Base-by-base conservation (phyloP, 768 basidiomycete genomes). In the Clavaria fumosa region DNA sequence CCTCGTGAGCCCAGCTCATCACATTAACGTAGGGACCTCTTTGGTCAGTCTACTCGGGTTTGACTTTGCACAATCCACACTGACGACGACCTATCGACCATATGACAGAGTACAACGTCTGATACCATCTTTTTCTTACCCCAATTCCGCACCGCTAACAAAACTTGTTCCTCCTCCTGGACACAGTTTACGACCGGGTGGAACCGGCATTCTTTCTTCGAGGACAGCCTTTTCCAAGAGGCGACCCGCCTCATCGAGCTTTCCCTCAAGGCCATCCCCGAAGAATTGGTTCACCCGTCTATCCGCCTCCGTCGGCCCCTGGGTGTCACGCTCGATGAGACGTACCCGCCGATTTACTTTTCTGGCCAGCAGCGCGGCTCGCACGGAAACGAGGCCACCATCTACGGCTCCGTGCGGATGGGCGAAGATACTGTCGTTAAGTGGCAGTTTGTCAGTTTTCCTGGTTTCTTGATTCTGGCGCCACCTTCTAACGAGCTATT, bases 171-270 rank as follows among this genome's bases (percentile, higher is more conserved):
- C n/a, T n/a, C n/a, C n/a, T n/a, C n/a, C n/a, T n/a, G n/a, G n/a
- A n/a, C n/a, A n/a, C n/a, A n/a, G n/a, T n/a, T n/a, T n/a, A n/a
- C n/a, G n/a, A n/a, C n/a, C n/a, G n/a, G n/a, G n/a, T n/a, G n/a
- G n/a, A n/a, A 56, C 28, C 53, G 65, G 41, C 57, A 62, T 2
- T 51, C 59, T 5, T 66, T 70, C 47, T 78, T 80, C 50, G 64
- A 69, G 45, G 65, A 71, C 38, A 52, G 57, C 14, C 56, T 61
- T 3, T 77, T 80, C 48, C 63, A 67, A 26, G 80, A 83, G 49
- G 76, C 75, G 3, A 72, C 71, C 5, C 69, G 75, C 11, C 61
- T 79, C 27, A 65, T 82, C 31, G 68, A 72, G 40, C 53, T 78
- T 39, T 62, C 66, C 34, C 56, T 81, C 12, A 56, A 55, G 21